Evolutionary conservation across 2,329 filamentous ascomycete genomes (phyloP).

Genomic region (Ascochyta pisi): DNA sequence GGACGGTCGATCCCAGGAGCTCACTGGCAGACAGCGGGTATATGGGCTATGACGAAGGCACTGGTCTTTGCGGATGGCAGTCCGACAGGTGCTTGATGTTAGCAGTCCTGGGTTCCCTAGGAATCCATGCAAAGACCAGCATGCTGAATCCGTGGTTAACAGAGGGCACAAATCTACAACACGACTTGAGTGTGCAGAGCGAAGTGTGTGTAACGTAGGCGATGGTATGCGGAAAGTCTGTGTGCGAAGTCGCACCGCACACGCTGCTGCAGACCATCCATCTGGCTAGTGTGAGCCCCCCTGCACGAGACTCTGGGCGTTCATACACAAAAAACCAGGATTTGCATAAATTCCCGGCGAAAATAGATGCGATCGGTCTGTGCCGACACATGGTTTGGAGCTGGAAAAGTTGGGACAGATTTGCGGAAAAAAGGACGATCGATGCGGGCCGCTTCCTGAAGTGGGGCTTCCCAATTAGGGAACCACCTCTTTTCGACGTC

Average conservation of each 20-base stretch:
- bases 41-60: background rate
- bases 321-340: background rate
- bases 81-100: background rate
- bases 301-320: background rate
- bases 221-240: background rate
- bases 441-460: slow-evolving; percentile 11
- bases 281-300: background rate
- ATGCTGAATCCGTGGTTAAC: background rate
- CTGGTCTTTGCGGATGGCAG: background rate
- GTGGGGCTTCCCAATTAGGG: slow-evolving; percentile 2
- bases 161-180: background rate
- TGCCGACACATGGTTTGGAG: slow-evolving; percentile 3
- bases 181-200: background rate
- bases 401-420: slow-evolving; percentile 6
- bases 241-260: slow-evolving; percentile 4
- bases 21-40: background rate
- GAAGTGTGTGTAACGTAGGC: background rate
- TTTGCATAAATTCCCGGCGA: background rate
- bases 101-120: background rate
- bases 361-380: background rate
- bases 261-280: slow-evolving; percentile 1
- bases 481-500: slow-evolving; percentile 8
- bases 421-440: slow-evolving; percentile 16
- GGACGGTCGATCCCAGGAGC: background rate
- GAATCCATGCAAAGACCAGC: background rate